Evolutionary conservation across 192 early-diverging fungal genomes (phyloP).

Genomic region (Linnemannia elongata): DNA sequence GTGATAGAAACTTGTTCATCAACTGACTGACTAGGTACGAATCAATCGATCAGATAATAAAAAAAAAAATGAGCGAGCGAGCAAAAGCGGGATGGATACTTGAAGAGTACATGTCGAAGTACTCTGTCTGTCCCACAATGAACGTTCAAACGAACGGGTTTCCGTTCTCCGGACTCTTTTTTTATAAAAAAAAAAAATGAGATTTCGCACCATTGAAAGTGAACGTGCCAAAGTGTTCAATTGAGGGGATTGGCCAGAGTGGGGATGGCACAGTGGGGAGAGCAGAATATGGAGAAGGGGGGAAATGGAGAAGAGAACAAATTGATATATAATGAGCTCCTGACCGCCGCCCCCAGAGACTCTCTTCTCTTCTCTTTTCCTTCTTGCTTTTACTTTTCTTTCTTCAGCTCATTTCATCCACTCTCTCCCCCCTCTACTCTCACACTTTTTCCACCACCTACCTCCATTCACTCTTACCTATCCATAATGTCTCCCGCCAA

Average conservation of each 20-base stretch:
- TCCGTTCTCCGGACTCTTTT: constrained; percentile 8
- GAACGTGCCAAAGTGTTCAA: neutral
- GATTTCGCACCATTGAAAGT: neutral
- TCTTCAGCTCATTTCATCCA: constrained; percentile 17
- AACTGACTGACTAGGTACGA: neutral
- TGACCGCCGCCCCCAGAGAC: constrained; percentile 5
- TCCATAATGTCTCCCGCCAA: constrained; percentile 41
- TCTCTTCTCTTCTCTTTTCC: constrained; percentile 22
- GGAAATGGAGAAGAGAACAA: too few relatives aligned
- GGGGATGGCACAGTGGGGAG: neutral
- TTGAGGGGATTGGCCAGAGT: neutral
- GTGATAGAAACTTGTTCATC: too few relatives aligned
- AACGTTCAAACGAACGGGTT: neutral
- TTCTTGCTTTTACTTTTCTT: neutral
- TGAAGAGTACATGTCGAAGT: too few relatives aligned
- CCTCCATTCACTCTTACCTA: constrained; percentile 7
- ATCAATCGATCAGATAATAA: constrained; percentile 10
- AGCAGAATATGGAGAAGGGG: too few relatives aligned
- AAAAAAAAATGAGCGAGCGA: neutral
- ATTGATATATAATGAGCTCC: neutral
- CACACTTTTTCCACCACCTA: neutral
- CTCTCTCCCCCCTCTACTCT: neutral
- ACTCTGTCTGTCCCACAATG: too few relatives aligned
- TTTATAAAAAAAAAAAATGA: too few relatives aligned
- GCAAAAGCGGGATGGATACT: neutral